phyloP scores from a whole-genome alignment of 805 yeast genomes.

The Schizosaccharomyces cryophilus region DNA sequence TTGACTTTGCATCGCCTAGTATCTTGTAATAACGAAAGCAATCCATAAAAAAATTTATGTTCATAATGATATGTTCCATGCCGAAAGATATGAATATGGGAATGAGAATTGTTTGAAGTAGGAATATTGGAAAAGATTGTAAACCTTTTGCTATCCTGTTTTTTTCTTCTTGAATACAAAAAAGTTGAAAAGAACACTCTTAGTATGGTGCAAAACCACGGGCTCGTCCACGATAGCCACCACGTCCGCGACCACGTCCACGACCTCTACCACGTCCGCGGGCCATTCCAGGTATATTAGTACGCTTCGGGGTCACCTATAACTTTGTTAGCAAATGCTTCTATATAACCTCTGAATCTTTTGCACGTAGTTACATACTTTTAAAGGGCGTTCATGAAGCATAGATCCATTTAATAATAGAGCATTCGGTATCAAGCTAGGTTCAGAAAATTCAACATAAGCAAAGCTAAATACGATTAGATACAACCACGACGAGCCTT shows the following conservation, averaged over 20 bases:
- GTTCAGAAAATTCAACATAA: slow-evolving; percentile 57
- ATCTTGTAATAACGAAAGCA: too few relatives aligned
- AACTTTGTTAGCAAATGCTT: not conserved
- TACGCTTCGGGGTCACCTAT: slow-evolving; percentile 44
- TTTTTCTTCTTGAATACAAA: not conserved
- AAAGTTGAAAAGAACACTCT: not conserved
- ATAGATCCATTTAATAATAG: slow-evolving; percentile 37
- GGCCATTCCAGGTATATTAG: slow-evolving; percentile 53
- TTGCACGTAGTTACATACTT: slow-evolving; percentile 10
- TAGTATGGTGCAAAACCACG: slow-evolving; percentile 24
- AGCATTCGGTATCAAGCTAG: slow-evolving; percentile 39
- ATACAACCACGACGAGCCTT: not conserved
- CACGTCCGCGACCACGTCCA: slow-evolving; percentile 13
- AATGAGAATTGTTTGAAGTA: too few relatives aligned
- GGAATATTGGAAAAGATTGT: too few relatives aligned
- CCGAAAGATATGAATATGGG: too few relatives aligned
- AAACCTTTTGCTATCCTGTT: not conserved
- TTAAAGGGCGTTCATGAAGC: slow-evolving; percentile 45
- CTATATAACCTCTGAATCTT: not conserved
- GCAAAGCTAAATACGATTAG: slow-evolving; percentile 23
- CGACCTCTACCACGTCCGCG: slow-evolving; percentile 28
- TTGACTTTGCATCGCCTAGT: too few relatives aligned
- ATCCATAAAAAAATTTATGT: too few relatives aligned
- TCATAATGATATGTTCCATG: too few relatives aligned
- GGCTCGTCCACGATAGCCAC: slow-evolving; percentile 20